Conservation (phyloP, 345 rosid species). For the Eucalyptus grandis region DNA sequence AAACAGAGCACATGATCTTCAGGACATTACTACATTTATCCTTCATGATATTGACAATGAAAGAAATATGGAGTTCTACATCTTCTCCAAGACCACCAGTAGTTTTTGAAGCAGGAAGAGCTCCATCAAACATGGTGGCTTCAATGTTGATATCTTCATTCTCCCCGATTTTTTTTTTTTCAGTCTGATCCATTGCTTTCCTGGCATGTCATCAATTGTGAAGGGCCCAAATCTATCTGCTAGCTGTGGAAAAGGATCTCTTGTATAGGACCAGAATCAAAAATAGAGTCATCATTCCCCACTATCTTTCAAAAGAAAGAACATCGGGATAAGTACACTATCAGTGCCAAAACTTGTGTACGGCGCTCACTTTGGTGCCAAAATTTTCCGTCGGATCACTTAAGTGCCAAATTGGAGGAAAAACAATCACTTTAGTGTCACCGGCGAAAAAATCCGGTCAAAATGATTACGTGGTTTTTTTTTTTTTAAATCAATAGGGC, state of each 20-base stretch:
- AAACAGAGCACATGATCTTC: conserved; percentile 73
- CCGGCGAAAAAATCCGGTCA: too few species aligned
- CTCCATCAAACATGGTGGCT: conserved; percentile 81
- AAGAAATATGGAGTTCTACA: conserved; percentile 49
- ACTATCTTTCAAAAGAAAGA: background rate
- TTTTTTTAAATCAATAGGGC: too few species aligned
- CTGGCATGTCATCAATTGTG: conserved; percentile 48
- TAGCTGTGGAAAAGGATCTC: conserved; percentile 18
- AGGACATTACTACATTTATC: conserved; percentile 27
- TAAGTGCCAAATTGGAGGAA: too few species aligned
- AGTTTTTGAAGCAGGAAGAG: conserved; percentile 31
- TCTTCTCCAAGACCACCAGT: conserved; percentile 7
- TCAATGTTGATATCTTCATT: conserved; percentile 66
- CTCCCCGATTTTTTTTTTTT: conserved; percentile 42
- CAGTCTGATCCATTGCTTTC: conserved; percentile 77
- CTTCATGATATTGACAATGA: conserved; percentile 63
- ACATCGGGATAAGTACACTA: background rate
- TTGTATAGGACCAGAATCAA: background rate
- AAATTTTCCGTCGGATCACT: too few species aligned
- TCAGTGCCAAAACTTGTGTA: too few species aligned
- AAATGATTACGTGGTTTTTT: too few species aligned
- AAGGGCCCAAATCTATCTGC: conserved; percentile 33
- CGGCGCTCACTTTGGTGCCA: too few species aligned
- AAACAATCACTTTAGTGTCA: too few species aligned
- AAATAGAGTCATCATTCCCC: background rate